Base-by-base conservation (phyloP, 2,329 filamentous ascomycete species). In the Colletotrichum acutatum region DNA sequence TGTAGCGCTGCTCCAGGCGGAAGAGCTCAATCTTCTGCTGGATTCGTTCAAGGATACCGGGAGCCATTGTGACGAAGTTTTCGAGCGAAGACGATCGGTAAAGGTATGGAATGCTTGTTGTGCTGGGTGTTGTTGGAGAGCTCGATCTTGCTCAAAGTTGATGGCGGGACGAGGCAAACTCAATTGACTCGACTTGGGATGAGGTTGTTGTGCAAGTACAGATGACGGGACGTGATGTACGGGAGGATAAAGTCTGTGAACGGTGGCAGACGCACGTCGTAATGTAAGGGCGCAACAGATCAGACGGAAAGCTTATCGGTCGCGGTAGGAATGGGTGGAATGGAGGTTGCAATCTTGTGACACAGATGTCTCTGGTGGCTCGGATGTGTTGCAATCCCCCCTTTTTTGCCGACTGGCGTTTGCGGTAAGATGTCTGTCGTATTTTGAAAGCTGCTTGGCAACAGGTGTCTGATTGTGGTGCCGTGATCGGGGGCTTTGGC, bases 1-100 rank as follows among this genome's bases (percentile, higher is more conserved):
- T 97, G 87, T 98, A 98, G 78, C 95, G 93, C 86, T 98, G 93
- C 86, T 98, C 96, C 77, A 98, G 92, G 62, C 95, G 94, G 88
- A 97, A 97, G 80, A 98, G 91, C 87, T 98, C 95, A 79, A 97
- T 87, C 87, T 93, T 90, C 73, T 90, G 88, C 78, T 91, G 88
- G 81, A 92, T 88, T 81, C 88, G 87, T 74, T 90, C 87, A 78
- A 92, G 79, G 78, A 92, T 79, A 78, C 85, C 86, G 78, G 86
- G 84, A 63, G 84, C 86, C 86, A 88, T 88, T 72, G 22, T 72
- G 57, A 70, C 11, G 37, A n/a, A n/a, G 1, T 16, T 46, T 16
- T 49, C 26, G 14, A 14, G 26, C 16, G 37, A 7, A 37, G 32
- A 42, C 19, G 42, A 11, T 37, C 16, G n/a, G 6, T 54, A 12